These are phyloP conservation scores for Psilocybe cubensis DNA, from an alignment of 768 basidiomycete species.

Conservation along the genomic window DNA sequence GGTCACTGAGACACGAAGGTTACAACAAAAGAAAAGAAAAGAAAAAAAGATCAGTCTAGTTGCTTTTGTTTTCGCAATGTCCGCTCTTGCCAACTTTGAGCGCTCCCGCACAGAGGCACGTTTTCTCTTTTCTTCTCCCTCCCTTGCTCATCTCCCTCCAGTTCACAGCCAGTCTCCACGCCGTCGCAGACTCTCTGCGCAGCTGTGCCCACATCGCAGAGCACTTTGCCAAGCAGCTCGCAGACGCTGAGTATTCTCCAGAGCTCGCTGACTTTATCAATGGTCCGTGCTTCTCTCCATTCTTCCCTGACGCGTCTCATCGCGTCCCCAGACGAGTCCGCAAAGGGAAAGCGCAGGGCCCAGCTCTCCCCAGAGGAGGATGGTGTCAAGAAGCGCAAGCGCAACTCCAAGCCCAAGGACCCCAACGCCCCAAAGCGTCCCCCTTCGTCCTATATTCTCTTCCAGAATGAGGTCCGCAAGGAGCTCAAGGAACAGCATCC, in stretches of 20 bases:
- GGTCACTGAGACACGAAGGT: conserved; percentile 37
- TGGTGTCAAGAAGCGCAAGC: conserved; percentile 56
- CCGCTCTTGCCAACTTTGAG: conserved; percentile 27
- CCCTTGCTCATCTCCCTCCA: conserved; percentile 27
- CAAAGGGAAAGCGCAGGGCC: conserved; percentile 60
- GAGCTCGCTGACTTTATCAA: conserved; percentile 22
- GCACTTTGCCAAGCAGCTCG: conserved; percentile 54
- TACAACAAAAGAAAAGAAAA: conserved; percentile 24
- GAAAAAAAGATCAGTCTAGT: conserved; percentile 4
- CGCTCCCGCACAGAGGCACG: conserved; percentile 36
- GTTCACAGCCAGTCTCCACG: conserved; percentile 58
- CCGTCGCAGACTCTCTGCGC: conserved; percentile 66
- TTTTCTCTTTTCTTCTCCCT: conserved; percentile 1
- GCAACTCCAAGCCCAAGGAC: conserved; percentile 75
- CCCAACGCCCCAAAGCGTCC: conserved; percentile 96
- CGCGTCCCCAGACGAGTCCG: conserved; percentile 20
- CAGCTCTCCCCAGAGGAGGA: conserved; percentile 42
- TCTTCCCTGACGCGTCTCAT: conserved; percentile 19
- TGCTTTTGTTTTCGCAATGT: conserved; percentile 14
- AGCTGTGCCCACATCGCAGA: conserved; percentile 65
- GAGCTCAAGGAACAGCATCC: conserved; percentile 70
- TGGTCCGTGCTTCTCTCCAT: conserved; percentile 22
- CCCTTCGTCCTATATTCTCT: conserved; percentile 90
- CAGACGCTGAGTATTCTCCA: conserved; percentile 35
- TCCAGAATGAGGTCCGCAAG: conserved; percentile 89